Base-by-base conservation (phyloP, 768 basidiomycete species). In the Termitomyces sp. region DNA sequence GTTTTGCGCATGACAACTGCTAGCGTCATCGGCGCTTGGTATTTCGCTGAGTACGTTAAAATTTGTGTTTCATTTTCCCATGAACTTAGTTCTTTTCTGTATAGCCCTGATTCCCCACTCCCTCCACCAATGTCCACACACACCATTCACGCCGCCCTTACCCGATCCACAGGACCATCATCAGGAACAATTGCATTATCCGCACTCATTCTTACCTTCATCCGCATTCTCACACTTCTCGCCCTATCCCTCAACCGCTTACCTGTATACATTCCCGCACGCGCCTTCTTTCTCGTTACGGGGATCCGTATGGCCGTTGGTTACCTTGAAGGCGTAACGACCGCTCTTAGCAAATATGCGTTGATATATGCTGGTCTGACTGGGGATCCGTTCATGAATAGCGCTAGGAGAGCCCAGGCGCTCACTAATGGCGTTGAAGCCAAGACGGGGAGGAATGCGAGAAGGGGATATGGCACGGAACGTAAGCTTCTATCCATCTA, bases 11-110 rank as follows among this genome's bases (percentile, higher is more conserved):
- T 88, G 51, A 82, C 85, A 2, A 83, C 85, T 53, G 86, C 92
- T 0, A 88, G 86, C 29, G 90, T 94, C 4, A 82, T 98, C 32
- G 94, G 93, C 2, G 85, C 88, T 42, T 98, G 94, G 94, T 97
- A 96, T 66, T 96, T 92, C 59, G 70, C 76, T 29, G 74, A 78
- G 78, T 78, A 63, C 46, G 78, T 70, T 67, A 36, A 25, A 42
- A 56, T n/a, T 45, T 13, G 25, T 18, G 23, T 38, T 18, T 18
- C 13, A 25, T 39, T 53, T 15, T 1, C 22, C n/a, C 6, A 5
- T 42, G 15, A 18, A 15, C 49, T 45, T 22, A 36, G 11, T 57
- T 57, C 36, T 41, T 36, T 3, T 36, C 22, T 27, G 31, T 22
- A 36, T 52, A 71, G 75, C 56, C 71, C 70, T 20, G 60, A 65